Evolutionary conservation across 352 stramenopile species (phyloP), one percentile per base, ranked within the genome.

Genomic region (Phytophthora tentaculata): DNA sequence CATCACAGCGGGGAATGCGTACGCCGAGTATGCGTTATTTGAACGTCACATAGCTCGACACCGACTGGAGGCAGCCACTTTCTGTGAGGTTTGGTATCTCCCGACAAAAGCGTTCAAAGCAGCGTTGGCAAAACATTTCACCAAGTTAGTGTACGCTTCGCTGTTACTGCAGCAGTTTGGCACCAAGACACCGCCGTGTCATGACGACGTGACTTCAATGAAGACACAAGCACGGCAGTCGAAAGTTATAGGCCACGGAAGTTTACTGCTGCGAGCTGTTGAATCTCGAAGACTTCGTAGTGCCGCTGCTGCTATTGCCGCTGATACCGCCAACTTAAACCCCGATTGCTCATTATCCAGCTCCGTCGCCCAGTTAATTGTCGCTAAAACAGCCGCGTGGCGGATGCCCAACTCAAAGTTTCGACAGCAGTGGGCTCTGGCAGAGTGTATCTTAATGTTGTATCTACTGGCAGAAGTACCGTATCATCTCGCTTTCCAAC

Each of bases 11-110:
- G 79, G 81, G 0, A 66, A 74, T 44, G 67, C 71, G 16, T 87
- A 87, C 24, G 81, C 76, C 10, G 76, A 87, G 47, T 77, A 83
- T 43, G 68, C 79, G 1, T 68, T 89, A 41, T 87, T 84, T 53
- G 71, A 84, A 56, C 70, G 80, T 13, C 66, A 81, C 29, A 10
- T 70, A 13, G 77, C 77, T 29, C 57, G 55, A 10, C 69, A 76
- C 48, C 58, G 41, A 7, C 45, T 88, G 14, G 35, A 81, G 4
- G 71, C 81, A 8, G 79, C 67, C 19, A 81, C 66, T 26, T 89
- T 80, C 54, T 86, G 76, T 48, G 81, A 89, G 35, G 43, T 89
- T 16, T 89, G 74, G 74, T 79, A 67, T 47, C 69, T 88, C 1
- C 62, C 73, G 3, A 61, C 56, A 2, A 64, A 64, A 19, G 64